Base-by-base conservation (phyloP, 768 basidiomycete species). In the Rhizopogon roseolus region DNA sequence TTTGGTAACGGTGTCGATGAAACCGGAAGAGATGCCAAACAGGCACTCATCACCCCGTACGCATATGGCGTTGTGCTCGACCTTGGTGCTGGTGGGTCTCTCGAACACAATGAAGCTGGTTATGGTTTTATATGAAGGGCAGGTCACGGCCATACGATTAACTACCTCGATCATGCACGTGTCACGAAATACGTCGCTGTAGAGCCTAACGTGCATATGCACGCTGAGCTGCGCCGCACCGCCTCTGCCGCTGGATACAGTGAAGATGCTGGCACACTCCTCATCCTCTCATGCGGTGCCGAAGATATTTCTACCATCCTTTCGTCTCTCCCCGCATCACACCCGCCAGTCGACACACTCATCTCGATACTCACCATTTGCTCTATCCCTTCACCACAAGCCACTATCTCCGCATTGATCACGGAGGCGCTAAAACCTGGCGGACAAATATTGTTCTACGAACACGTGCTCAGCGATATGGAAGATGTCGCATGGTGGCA, bases 401-500 rank as follows among this genome's bases (percentile, higher is more conserved):
- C 66, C 10, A 79, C 80, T 0, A 64, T 89, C 14, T 50, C 54
- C 3, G 64, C 66, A 0, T 74, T 90, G 14, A 72, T 77, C 4
- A 64, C 69, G 4, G 75, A 81, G 9, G 71, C 82, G 1, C 75
- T 91, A 32, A 81, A 77, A 54, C 77, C 86, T 0, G 84, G 86
- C 0, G 89, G 89, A 0, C 73, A 77, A 49, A 52, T 90, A 0
- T 70, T 90, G 16, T 83, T 83, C 60, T 84, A 81, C 55, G 89
- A 91, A 65, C 89, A 91, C 56, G 85, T 90, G 9, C 67, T 75
- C 49, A 85, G 77, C 58, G 77, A 72, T 1, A 65, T 68, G 0
- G 50, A 60, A 6, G 81, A 85, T 56, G 78, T 88, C 2, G 78
- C 79, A 7, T 80, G 81, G 80, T 90, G 87, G 86, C 89, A 91